Conservation (phyloP, 768 basidiomycete genomes). For the Leucocoprinus leucothites region DNA sequence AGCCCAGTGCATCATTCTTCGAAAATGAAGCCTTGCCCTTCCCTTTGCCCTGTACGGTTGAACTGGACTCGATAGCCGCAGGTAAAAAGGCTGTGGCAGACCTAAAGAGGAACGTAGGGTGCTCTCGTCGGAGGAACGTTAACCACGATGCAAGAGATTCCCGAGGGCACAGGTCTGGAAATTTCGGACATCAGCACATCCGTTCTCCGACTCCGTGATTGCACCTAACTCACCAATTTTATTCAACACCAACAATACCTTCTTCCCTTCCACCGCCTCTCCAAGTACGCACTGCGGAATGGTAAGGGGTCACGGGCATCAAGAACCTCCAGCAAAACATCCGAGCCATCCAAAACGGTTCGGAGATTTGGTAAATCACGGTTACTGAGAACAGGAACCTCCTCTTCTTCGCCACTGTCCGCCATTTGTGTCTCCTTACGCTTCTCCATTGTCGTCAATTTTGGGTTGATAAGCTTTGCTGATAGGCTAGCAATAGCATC, state of each 20-base stretch:
- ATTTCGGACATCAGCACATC: not conserved
- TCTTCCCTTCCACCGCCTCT: conserved; percentile 42
- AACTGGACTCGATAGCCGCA: conserved; percentile 17
- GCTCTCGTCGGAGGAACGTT: conserved; percentile 49
- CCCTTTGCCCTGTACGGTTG: conserved; percentile 37
- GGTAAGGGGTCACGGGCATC: conserved; percentile 83
- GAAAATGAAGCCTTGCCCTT: conserved; percentile 37
- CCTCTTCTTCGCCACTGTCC: conserved; percentile 46
- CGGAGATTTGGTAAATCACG: conserved; percentile 58
- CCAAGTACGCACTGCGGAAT: conserved; percentile 62
- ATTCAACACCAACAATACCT: conserved; percentile 68
- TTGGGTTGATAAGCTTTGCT: conserved; percentile 35
- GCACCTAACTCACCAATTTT: conserved; percentile 74
- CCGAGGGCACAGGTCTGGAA: conserved; percentile 71
- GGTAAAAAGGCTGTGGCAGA: conserved; percentile 69
- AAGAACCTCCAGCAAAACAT: conserved; percentile 77
- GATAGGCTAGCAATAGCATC: conserved; percentile 46
- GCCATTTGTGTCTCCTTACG: conserved; percentile 24
- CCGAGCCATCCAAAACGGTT: conserved; percentile 70
- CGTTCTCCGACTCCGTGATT: not conserved
- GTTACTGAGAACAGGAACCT: conserved; percentile 61
- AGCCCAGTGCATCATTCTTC: conserved; percentile 59
- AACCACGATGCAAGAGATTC: conserved; percentile 76
- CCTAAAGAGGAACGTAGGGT: conserved; percentile 71
- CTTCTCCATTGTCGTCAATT: conserved; percentile 28